Evolutionary conservation across 208 protist species (phyloP).

Genomic region (Trypanosoma platydactyli): DNA sequence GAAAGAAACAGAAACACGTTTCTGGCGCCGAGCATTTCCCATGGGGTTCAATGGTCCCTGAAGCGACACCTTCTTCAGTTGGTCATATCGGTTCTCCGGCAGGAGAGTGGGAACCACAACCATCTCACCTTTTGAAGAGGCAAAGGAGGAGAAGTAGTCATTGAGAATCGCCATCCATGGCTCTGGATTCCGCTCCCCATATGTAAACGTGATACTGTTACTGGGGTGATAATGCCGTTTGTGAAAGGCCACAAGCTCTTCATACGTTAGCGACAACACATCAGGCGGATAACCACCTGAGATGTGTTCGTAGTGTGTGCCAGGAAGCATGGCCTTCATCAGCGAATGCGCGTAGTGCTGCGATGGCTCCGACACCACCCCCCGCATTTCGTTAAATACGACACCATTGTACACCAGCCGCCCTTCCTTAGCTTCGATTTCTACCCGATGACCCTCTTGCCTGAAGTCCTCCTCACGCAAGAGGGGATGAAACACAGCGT

Average conservation of each 20-base stretch:
- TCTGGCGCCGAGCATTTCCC: slow-evolving; percentile 74
- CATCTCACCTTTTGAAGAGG: slow-evolving; percentile 28
- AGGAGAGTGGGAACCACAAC: slow-evolving; percentile 59
- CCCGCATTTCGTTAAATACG: slow-evolving; percentile 95
- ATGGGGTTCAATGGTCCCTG: slow-evolving; percentile 84
- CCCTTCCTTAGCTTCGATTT: slow-evolving; percentile 45
- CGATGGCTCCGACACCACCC: slow-evolving; percentile 84
- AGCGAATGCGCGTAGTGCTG: slow-evolving; percentile 73
- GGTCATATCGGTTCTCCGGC: slow-evolving; percentile 47
- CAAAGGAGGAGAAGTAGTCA: slow-evolving; percentile 71
- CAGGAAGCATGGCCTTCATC: slow-evolving; percentile 79
- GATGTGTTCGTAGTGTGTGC: slow-evolving; percentile 87
- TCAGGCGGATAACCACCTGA: slow-evolving; percentile 90
- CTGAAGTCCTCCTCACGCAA: slow-evolving; percentile 90
- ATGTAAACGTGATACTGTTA: slow-evolving; percentile 91
- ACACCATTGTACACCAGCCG: slow-evolving; percentile 89
- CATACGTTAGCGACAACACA: slow-evolving; percentile 85
- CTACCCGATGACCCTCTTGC: slow-evolving; percentile 92
- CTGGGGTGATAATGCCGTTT: slow-evolving; percentile 89
- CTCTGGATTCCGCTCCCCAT: slow-evolving; percentile 78
- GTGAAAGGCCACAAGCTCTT: slow-evolving; percentile 89
- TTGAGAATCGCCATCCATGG: slow-evolving; percentile 67
- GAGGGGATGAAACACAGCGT: slow-evolving; percentile 90
- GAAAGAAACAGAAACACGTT: slow-evolving; percentile 83
- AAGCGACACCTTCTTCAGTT: slow-evolving; percentile 45